Conservation (phyloP, 768 basidiomycete genomes). For the Gymnopilus dilepis region DNA sequence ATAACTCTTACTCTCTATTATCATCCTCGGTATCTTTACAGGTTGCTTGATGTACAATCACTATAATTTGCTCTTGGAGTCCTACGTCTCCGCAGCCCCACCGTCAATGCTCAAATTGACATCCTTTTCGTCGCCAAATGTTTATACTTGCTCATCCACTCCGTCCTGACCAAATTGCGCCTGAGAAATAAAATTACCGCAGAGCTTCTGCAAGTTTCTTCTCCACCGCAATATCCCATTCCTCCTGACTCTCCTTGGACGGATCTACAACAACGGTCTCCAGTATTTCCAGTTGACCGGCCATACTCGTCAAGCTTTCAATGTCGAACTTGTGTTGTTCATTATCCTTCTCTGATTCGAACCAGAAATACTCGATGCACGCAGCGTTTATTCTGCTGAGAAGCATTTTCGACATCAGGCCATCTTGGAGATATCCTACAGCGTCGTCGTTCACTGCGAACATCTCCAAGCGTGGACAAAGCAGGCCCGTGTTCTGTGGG, state of each 20-base stretch:
- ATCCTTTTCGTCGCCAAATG: no score
- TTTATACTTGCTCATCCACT: no score
- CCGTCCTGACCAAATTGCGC: no score
- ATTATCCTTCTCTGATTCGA: neutral
- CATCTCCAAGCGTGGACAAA: conserved; percentile 6
- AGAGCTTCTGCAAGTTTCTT: neutral
- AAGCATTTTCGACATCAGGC: conserved; percentile 9
- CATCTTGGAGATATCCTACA: conserved; percentile 13
- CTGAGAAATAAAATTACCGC: no score
- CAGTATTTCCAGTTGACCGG: conserved; percentile 3
- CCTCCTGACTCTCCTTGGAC: neutral
- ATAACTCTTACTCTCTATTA: no score
- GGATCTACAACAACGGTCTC: neutral
- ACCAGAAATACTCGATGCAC: conserved; percentile 6
- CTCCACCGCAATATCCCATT: neutral
- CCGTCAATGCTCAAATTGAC: no score
- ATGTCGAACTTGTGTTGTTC: conserved; percentile 9
- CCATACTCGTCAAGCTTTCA: neutral
- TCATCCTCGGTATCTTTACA: no score
- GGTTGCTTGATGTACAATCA: no score
- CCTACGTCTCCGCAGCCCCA: no score
- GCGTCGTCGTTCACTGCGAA: conserved; percentile 18
- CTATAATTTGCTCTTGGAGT: no score
- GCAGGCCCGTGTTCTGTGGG: neutral
- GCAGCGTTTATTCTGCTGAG: conserved; percentile 4